A percentile compares a stretch with the other conserved stretches of the same genome.
phyloP scores from a whole-genome alignment of 371 early-diverging fungal genomes.

The Mortierella sp. region DNA sequence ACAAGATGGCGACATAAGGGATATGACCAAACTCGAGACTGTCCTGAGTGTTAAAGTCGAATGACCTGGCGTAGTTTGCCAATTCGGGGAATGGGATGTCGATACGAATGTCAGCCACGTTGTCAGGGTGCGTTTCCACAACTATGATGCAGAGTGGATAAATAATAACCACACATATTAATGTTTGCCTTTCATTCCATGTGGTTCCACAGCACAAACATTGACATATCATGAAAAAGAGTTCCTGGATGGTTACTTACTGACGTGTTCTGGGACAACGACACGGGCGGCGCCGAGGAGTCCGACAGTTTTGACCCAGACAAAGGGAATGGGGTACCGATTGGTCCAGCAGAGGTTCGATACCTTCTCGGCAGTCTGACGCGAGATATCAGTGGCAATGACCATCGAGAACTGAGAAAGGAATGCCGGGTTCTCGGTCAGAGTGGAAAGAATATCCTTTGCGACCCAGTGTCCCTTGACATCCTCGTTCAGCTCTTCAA shows the following conservation, averaged over 20 bases:
- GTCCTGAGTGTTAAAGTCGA: slow-evolving; percentile 78
- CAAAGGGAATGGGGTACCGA: slow-evolving; percentile 67
- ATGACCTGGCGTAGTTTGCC: slow-evolving; percentile 64
- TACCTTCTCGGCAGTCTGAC: slow-evolving; percentile 67
- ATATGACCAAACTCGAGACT: slow-evolving; percentile 82
- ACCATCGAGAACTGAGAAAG: slow-evolving; percentile 81
- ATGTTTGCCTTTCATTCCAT: no score
- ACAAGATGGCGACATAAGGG: slow-evolving; percentile 87
- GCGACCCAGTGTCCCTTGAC: slow-evolving; percentile 69
- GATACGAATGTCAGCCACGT: slow-evolving; percentile 83
- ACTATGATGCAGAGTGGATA: slow-evolving; percentile 62
- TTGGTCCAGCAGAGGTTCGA: slow-evolving; percentile 70
- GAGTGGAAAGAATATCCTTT: slow-evolving; percentile 56
- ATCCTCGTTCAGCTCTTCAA: slow-evolving; percentile 91
- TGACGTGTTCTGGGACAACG: slow-evolving; percentile 80
- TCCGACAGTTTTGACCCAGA: slow-evolving; percentile 79
- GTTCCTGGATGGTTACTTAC: slow-evolving; percentile 52
- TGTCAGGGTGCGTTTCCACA: slow-evolving; percentile 91
- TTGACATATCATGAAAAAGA: neutral
- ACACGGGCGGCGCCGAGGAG: slow-evolving; percentile 81
- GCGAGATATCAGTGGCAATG: slow-evolving; percentile 76
- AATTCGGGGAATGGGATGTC: slow-evolving; percentile 86
- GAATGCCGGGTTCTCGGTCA: slow-evolving; percentile 70
- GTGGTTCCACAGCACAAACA: no score
- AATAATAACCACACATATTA: neutral